phyloP scores from a whole-genome alignment of 345 rosid genomes.

The Syzygium aqueum region DNA sequence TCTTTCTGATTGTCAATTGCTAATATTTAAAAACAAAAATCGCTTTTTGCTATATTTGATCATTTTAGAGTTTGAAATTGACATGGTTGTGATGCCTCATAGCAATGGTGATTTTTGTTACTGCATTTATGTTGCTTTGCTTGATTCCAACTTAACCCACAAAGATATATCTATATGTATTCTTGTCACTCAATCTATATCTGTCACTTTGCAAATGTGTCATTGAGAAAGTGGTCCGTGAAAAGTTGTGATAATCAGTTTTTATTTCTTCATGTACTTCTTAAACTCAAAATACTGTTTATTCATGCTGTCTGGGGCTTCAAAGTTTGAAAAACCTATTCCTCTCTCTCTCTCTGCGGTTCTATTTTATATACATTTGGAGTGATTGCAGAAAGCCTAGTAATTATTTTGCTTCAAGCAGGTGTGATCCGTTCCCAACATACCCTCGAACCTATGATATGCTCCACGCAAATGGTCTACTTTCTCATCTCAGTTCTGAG shows the following conservation, averaged over 20 bases:
- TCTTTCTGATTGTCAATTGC: background rate
- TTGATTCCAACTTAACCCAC: background rate
- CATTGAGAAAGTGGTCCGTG: background rate
- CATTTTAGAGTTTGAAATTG: background rate
- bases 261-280: background rate
- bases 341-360: background rate
- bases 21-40: background rate
- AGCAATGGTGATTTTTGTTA: background rate
- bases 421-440: slow-evolving; percentile 99
- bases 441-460: slow-evolving; percentile 94
- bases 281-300: background rate
- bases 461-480: slow-evolving; percentile 90
- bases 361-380: background rate
- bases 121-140: background rate
- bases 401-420: slow-evolving; percentile 1
- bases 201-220: background rate
- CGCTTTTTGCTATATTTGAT: background rate
- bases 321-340: background rate
- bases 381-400: background rate
- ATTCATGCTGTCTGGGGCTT: background rate
- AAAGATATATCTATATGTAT: background rate
- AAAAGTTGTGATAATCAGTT: background rate
- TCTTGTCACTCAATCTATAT: background rate
- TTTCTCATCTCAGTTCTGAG: slow-evolving; percentile 53
- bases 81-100: background rate